Base-by-base conservation (phyloP, 2,329 filamentous ascomycete genomes). In the Epichloe bromicola region DNA sequence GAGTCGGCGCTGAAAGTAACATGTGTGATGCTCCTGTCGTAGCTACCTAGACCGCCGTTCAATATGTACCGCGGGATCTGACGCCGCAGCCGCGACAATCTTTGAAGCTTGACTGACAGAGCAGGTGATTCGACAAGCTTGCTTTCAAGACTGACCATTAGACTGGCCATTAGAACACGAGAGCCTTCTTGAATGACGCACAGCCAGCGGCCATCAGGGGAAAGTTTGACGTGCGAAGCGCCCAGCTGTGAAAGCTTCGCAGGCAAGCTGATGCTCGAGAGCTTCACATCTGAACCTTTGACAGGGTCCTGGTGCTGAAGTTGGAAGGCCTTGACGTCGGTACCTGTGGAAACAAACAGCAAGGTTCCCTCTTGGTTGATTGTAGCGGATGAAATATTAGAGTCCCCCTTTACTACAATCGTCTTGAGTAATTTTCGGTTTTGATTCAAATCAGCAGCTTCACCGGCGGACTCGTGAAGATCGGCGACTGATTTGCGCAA, bases 1-100 rank as follows among this genome's bases (percentile, higher is more conserved):
- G 86, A 88, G 63, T 95, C 85, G 5, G 82, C 73, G 10, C 89
- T 90, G 65, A 97, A 96, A 2, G 83, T 75, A 26, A 84, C 66
- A 50, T 87, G 84, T 37, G 78, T 82, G 57, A 97, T 82, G 43
- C 76, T 83, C 63, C 85, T 79, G 55, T 88, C 80, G 67, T 96
- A 97, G 26, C 71, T 70, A n/a, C 84, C 85, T 50, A 88, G 73
- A 6, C 83, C 81, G 33, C 85, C 82, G 50, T 85, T 76, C 15
- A 73, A 73, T 52, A 71, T 68, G 59, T 76, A 73, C 64, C 74
- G 79, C 36, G 76, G 72, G 26, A 75, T 70, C 41, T 75, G 69
- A 36, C 80, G 75, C 51, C 71, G 65, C 50, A 83, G 65, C 37
- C 80, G 76, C 46, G 67, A 61, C 46, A 82, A 64, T 53, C 73